A percentile compares a stretch with the other conserved stretches of the same genome.
These are phyloP conservation scores for Fagopyrum homotropicum DNA, from an alignment of 148 eudicot species.

Conservation along the genomic window DNA sequence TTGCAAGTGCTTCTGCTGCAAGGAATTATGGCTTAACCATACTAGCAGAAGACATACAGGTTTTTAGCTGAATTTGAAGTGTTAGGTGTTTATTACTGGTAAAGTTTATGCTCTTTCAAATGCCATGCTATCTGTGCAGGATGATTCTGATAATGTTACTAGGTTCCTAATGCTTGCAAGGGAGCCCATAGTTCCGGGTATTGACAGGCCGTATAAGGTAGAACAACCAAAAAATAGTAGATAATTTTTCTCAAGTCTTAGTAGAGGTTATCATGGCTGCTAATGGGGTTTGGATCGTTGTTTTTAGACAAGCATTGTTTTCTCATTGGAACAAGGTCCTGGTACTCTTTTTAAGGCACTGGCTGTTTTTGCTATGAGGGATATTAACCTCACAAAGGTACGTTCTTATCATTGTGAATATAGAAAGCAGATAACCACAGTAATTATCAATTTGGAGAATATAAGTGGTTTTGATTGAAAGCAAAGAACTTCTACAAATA, in stretches of 20 bases:
- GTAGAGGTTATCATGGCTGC: constrained; percentile 1
- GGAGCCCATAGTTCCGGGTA: constrained; percentile 59
- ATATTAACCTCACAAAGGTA: constrained; percentile 79
- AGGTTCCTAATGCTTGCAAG: constrained; percentile 80
- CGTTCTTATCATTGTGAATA: constrained; percentile 8
- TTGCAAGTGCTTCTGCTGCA: constrained; percentile 78
- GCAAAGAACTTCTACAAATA: background rate
- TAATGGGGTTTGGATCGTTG: constrained; percentile 5
- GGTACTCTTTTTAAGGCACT: constrained; percentile 84
- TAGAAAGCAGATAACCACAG: background rate
- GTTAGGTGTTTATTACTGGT: background rate
- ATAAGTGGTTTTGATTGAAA: background rate
- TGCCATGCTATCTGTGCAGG: constrained; percentile 31
- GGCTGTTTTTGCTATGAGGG: constrained; percentile 71
- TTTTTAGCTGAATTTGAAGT: constrained; percentile 17
- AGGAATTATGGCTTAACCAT: constrained; percentile 62
- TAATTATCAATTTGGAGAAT: background rate
- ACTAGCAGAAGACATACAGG: constrained; percentile 88
- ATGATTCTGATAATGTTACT: constrained; percentile 70
- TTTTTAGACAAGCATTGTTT: constrained; percentile 76
- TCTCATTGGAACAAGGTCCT: constrained; percentile 82
- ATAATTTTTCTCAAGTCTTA: background rate
- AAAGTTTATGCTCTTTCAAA: background rate
- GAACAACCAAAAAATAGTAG: background rate
- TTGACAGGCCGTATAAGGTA: constrained; percentile 73